These are phyloP conservation scores for Daldinia vernicosa DNA, from an alignment of 495 filamentous ascomycete species.

Conservation along the genomic window DNA sequence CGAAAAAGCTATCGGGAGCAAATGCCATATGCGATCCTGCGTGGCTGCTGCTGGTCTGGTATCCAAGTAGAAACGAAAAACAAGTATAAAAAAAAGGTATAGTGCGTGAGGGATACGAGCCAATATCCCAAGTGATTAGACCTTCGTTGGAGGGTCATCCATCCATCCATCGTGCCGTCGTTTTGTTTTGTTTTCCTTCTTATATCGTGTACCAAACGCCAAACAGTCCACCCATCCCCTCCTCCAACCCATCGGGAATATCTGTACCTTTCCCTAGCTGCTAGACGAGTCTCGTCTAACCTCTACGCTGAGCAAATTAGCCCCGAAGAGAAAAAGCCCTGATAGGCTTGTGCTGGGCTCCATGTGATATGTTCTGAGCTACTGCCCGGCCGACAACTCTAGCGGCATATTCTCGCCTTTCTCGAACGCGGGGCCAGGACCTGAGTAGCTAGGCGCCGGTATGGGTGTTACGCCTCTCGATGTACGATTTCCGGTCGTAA, in stretches of 20 bases:
- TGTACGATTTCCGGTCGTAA: constrained; percentile 12
- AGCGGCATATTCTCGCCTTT: constrained; percentile 53
- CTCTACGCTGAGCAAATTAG: neutral
- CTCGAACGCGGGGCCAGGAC: constrained; percentile 57
- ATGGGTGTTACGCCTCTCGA: constrained; percentile 32
- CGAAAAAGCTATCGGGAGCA: neutral
- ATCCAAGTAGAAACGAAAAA: constrained; percentile 14
- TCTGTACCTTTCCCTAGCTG: neutral
- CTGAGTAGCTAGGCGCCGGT: constrained; percentile 54
- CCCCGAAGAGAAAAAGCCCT: constrained; percentile 1
- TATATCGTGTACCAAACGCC: constrained; percentile 26
- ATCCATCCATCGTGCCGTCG: constrained; percentile 1
- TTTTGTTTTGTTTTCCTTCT: constrained; percentile 7
- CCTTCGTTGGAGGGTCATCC: neutral
- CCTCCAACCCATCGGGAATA: constrained; percentile 2
- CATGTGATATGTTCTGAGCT: neutral
- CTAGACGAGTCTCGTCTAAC: neutral
- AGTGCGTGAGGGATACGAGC: neutral
- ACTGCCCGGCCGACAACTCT: constrained; percentile 42
- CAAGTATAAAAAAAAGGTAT: constrained; percentile 15
- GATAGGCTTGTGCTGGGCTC: neutral
- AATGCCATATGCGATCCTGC: constrained; percentile 7
- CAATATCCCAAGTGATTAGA: neutral
- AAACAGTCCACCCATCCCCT: constrained; percentile 2
- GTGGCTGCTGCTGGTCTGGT: constrained; percentile 23